Percentiles rank a stretch among this genome's conserved stretches.
Evolutionary conservation across 305 asterid species (phyloP).

Genomic region (Andrographis paniculata): DNA sequence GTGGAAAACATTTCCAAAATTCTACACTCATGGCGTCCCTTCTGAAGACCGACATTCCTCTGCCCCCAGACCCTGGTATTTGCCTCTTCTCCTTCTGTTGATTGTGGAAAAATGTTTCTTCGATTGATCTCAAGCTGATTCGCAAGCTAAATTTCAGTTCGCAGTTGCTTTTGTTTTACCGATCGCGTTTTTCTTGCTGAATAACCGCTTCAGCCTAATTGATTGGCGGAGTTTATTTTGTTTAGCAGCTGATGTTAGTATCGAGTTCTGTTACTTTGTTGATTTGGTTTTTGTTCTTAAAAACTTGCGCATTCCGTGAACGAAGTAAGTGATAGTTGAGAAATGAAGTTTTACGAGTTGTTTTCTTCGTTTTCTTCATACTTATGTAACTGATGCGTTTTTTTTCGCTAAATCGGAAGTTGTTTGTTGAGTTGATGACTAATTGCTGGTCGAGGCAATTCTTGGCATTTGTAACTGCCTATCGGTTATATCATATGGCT

Average conservation of each 20-base stretch:
- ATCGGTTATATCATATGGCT: too few species aligned
- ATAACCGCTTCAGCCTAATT: slow-evolving; percentile 13
- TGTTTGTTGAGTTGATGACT: too few species aligned
- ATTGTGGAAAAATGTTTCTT: neutral
- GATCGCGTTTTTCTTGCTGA: slow-evolving; percentile 8
- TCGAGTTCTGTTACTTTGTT: neutral
- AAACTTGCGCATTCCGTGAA: slow-evolving; percentile 10
- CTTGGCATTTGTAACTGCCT: too few species aligned
- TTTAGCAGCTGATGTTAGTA: slow-evolving; percentile 3
- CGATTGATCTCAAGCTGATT: slow-evolving; percentile 19
- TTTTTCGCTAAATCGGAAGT: neutral
- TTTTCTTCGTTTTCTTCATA: neutral
- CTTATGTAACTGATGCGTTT: neutral
- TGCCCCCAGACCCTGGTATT: slow-evolving; percentile 63
- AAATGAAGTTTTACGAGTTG: slow-evolving; percentile 3
- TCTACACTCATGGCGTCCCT: slow-evolving; percentile 62
- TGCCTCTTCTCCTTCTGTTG: neutral
- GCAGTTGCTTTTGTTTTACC: slow-evolving; percentile 15
- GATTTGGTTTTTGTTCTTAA: slow-evolving; percentile 5
- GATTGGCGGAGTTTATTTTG: slow-evolving; percentile 11
- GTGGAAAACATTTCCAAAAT: slow-evolving; percentile 19
- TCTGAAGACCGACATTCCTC: slow-evolving; percentile 47
- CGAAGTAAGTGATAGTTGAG: slow-evolving; percentile 2
- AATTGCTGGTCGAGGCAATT: too few species aligned
- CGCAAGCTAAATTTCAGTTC: slow-evolving; percentile 7